Evolutionary conservation across 2,329 filamentous ascomycete genomes (phyloP), one percentile per base, ranked within the genome.

Genomic region (Talaromyces verruculosus): DNA sequence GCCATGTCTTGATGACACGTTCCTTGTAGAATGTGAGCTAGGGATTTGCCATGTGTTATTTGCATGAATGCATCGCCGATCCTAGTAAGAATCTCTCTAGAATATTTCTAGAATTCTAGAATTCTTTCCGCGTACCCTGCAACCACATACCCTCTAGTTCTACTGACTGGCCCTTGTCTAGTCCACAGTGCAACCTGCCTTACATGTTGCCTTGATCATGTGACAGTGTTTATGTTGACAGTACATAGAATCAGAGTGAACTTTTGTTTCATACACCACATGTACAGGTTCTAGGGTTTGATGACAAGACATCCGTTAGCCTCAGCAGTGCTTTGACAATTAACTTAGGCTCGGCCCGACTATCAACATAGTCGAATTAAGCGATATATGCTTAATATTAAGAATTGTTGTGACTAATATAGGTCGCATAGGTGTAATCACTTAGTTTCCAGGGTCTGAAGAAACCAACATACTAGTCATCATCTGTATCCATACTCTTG

Each of bases 1-100:
- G 17, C 3, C n/a, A 57, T 37, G 30, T 4, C 30, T 57, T 13
- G 30, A 37, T 57, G 17, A 57, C 51, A 60, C 43, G 25, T 19
- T 22, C 19, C 22, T 19, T 33, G 5, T 49, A 37, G 19, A 22
- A 8, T 19, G 13, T n/a, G 10, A 28, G 22, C 25, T 28, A 43
- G 39, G n/a, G 35, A 5, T 43, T 39, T 37, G 55, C 30, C 37
- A 28, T 43, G 19, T 43, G 57, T 13, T 15, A 13, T 28, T 28
- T 43, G 19, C 37, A 39, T 41, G 33, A 11, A 5, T 35, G 33
- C 51, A 19, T 22, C n/a, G 30, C 5, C 30, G n/a, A 57, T 1
- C 51, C n/a, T 35, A 11, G 39, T 33, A 51, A 53, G 60, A 62
- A 51, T 15, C 8, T 22, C n/a, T 51, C 33, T 62, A 62, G 60